These are phyloP conservation scores for Neurospora sp. DNA, from an alignment of 495 filamentous ascomycete species.

Conservation along the genomic window DNA sequence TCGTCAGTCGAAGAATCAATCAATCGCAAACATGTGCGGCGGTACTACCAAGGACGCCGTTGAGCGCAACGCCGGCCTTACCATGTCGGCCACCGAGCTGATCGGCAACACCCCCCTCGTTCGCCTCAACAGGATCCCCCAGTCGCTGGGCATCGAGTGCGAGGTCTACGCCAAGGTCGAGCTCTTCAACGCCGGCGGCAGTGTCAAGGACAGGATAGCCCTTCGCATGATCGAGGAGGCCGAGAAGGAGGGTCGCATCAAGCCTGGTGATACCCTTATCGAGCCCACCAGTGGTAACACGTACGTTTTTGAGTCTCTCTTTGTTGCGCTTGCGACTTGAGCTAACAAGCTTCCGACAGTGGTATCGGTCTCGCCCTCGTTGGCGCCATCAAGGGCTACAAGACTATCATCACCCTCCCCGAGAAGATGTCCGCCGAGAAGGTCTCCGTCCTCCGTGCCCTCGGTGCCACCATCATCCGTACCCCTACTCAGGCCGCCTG, in stretches of 20 bases:
- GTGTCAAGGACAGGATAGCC: slow-evolving; percentile 96
- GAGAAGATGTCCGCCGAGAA: slow-evolving; percentile 99
- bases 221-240: slow-evolving; percentile 97
- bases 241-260: slow-evolving; percentile 82
- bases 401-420: slow-evolving; percentile 94
- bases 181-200: slow-evolving; percentile 94
- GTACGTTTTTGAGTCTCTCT: slow-evolving; percentile 31
- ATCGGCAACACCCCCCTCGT: slow-evolving; percentile 96
- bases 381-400: slow-evolving; percentile 91
- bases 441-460: slow-evolving; percentile 81
- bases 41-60: slow-evolving; percentile 5
- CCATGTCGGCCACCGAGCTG: slow-evolving; percentile 39
- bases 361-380: slow-evolving; percentile 94
- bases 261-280: slow-evolving; percentile 92
- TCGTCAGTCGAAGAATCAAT: background rate
- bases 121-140: slow-evolving; percentile 80
- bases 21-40: slow-evolving; percentile 12
- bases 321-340: slow-evolving; percentile 5
- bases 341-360: slow-evolving; percentile 28
- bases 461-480: slow-evolving; percentile 94
- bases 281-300: slow-evolving; percentile 98
- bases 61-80: slow-evolving; percentile 17
- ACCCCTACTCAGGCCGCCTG: slow-evolving; percentile 93
- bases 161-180: slow-evolving; percentile 93
- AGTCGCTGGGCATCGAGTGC: slow-evolving; percentile 77